Percentiles rank a stretch among this genome's conserved stretches.
These are phyloP conservation scores for Helianthus annuus DNA, from an alignment of 129 eudicot species.

Conservation along the genomic window HanXRQr2.0-SUNRISE NC_035434.2:165621785-165622284, in stretches of 20 bases:
- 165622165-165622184: not conserved
- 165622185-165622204: no score
- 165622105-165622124: not conserved
- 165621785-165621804: not conserved
- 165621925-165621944: constrained; percentile 59
- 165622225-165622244: no score
- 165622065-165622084: not conserved
- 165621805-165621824: not conserved
- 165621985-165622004: not conserved
- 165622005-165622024: constrained; percentile 47
- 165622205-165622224: no score
- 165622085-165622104: constrained; percentile 10
- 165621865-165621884: constrained; percentile 17
- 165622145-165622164: not conserved
- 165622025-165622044: not conserved
- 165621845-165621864: not conserved
- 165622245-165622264: no score
- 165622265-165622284: no score
- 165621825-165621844: not conserved
- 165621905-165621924: constrained; percentile 54
- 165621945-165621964: constrained; percentile 42
- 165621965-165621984: not conserved
- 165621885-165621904: constrained; percentile 47
- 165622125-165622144: not conserved
- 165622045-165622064: constrained; percentile 5